Conservation (phyloP, 345 rosid species). For the Citrus glauca region DNA sequence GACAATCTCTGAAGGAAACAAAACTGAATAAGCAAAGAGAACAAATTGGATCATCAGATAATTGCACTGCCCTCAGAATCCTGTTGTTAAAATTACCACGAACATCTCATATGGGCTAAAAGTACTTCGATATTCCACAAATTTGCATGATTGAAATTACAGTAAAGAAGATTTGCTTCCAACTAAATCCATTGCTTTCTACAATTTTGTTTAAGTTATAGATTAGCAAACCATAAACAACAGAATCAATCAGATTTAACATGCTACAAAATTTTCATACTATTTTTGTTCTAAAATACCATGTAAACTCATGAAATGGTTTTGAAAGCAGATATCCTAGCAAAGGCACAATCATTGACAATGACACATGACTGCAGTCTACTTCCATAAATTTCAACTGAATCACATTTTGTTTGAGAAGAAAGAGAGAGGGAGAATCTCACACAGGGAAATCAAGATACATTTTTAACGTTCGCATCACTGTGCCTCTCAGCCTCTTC, state of each 20-base stretch:
- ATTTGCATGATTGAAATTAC: not conserved
- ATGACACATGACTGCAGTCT: too few species aligned
- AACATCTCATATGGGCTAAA: not conserved
- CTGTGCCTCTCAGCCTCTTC: slow-evolving; percentile 1
- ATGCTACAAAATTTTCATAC: not conserved
- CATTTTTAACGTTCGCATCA: slow-evolving; percentile 1
- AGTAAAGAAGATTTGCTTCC: not conserved
- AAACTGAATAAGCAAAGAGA: not conserved
- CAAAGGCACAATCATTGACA: not conserved
- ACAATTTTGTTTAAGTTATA: not conserved
- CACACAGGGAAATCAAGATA: not conserved
- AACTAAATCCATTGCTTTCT: not conserved
- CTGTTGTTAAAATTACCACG: not conserved
- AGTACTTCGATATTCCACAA: not conserved
- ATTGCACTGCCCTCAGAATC: not conserved
- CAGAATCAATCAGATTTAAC: not conserved
- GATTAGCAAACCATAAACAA: not conserved
- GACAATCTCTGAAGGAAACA: slow-evolving; percentile 26
- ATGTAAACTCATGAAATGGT: not conserved
- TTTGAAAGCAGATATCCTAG: not conserved
- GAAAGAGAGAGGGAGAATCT: not conserved
- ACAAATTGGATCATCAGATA: not conserved
- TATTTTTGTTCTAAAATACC: not conserved
- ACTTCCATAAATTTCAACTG: not conserved
- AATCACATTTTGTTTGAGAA: not conserved